Base-by-base conservation (phyloP, 2,329 filamentous ascomycete genomes). In the Beauveria scarabaeidicola region DNA sequence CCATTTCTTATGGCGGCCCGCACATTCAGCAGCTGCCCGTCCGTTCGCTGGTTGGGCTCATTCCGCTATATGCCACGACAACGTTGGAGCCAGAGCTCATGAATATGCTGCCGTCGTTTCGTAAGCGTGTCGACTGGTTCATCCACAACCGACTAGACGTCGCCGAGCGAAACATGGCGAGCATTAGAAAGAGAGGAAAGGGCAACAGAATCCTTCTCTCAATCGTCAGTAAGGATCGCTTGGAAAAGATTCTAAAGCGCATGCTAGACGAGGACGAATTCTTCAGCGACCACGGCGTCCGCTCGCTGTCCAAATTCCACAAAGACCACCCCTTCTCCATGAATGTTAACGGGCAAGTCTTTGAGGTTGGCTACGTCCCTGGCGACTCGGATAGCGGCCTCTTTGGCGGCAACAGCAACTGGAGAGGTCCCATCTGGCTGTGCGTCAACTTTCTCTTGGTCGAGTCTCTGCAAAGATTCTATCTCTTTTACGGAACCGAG, bases 201-300 rank as follows among this genome's bases (percentile, higher is more conserved):
- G 93, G 90, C 55, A 84, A 97, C 71, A 84, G 93, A 61, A 86
- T 97, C 56, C 79, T 97, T 15, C 77, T 97, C 44, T 90, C 93
- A 7, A 86, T 97, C 52, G 92, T 97, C 64, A 97, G 89, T 78
- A 93, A 92, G 72, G 91, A 96, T 63, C 85, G 93, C n/a, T 77
- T 97, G 11, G 87, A 89, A 73, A 89, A 91, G 75, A 96, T 97
- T 61, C 78, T 97, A 61, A 84, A 87, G 71, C 86, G 90, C 54
- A 97, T 97, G 93, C 81, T 97, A 53, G 90, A 96, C 69, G 91
- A 96, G 73, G 86, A 91, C 25, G 93, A 97, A 70, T 97, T 97
- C 74, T 80, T 97, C 59, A 90, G 90, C 59, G 85, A 92, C 52
- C 87, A 96, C 70, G 93, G 93, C 59, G 93, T 97, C 64, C 86